Evolutionary conservation across 2,329 filamentous ascomycete genomes (phyloP).

Genomic region (Penicillium fuscoglaucum): DNA sequence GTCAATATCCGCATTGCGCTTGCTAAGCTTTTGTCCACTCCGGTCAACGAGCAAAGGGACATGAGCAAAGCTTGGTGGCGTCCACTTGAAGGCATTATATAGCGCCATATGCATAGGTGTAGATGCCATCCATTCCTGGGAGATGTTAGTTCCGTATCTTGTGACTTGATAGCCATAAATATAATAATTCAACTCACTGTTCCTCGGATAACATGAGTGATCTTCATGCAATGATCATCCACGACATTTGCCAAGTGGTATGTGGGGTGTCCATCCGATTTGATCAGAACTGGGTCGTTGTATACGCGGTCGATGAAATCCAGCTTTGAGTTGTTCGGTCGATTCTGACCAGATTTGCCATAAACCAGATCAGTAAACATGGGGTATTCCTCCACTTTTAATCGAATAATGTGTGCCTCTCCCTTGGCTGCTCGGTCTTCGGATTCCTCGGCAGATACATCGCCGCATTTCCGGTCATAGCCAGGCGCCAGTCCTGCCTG

Average conservation of each 20-base stretch:
- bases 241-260: slow-evolving; percentile 98
- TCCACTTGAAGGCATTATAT: slow-evolving; percentile 77
- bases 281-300: slow-evolving; percentile 87
- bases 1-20: slow-evolving; percentile 71
- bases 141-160: slow-evolving; percentile 1
- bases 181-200: slow-evolving; percentile 54
- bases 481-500: slow-evolving; percentile 59
- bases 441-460: slow-evolving; percentile 66
- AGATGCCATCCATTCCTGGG: slow-evolving; percentile 88
- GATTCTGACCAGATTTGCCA: slow-evolving; percentile 58
- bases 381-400: slow-evolving; percentile 67
- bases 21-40: slow-evolving; percentile 78
- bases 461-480: slow-evolving; percentile 72
- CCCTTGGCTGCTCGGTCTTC: slow-evolving; percentile 67
- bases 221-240: slow-evolving; percentile 91
- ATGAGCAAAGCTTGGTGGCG: slow-evolving; percentile 73
- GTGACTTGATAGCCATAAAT: not conserved
- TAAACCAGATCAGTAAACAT: slow-evolving; percentile 78
- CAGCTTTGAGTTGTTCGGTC: slow-evolving; percentile 48
- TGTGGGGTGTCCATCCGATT: slow-evolving; percentile 88
- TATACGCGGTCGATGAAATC: slow-evolving; percentile 52
- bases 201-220: slow-evolving; percentile 92
- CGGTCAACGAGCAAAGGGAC: slow-evolving; percentile 71
- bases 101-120: slow-evolving; percentile 76
- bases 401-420: slow-evolving; percentile 73